A percentile compares a stretch with the other conserved stretches of the same genome.
These are phyloP conservation scores for Suhomyces faveliae DNA, from an alignment of 805 yeast species.

Conservation along the genomic window DNA sequence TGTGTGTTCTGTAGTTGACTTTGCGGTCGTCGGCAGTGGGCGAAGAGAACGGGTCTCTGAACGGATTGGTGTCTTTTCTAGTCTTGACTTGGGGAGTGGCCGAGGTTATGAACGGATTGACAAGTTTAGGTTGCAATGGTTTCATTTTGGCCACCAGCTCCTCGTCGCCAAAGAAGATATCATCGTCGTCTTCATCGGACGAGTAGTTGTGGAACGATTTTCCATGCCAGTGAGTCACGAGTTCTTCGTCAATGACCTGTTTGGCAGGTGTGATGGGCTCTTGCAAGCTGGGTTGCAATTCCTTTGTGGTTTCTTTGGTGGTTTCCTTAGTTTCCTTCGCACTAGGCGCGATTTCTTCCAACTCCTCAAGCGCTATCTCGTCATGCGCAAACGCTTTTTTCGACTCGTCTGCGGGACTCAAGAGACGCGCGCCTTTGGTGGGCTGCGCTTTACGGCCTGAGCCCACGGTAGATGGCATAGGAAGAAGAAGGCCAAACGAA, in stretches of 20 bases:
- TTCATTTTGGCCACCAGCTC: slow-evolving; percentile 13
- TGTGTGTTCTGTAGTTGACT: slow-evolving; percentile 20
- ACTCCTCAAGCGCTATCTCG: slow-evolving; percentile 28
- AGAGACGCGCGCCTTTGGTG: slow-evolving; percentile 5
- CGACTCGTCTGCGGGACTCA: slow-evolving; percentile 18
- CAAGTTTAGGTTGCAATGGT: slow-evolving; percentile 15
- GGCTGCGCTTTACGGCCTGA: slow-evolving; percentile 29
- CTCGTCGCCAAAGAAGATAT: neutral
- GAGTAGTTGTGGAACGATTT: slow-evolving; percentile 28
- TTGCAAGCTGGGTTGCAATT: neutral
- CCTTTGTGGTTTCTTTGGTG: neutral
- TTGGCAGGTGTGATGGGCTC: slow-evolving; percentile 28
- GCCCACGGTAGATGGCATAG: slow-evolving; percentile 39
- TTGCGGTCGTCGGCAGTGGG: slow-evolving; percentile 5
- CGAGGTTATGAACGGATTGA: slow-evolving; percentile 1
- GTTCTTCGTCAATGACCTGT: slow-evolving; percentile 33
- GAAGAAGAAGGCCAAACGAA: slow-evolving; percentile 30
- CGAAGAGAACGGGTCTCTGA: slow-evolving; percentile 9
- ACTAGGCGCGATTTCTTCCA: slow-evolving; percentile 10
- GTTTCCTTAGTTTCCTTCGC: too few relatives aligned
- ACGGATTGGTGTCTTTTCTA: neutral
- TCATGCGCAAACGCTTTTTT: slow-evolving; percentile 18
- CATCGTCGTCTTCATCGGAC: slow-evolving; percentile 21
- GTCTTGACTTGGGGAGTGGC: neutral
- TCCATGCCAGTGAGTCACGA: slow-evolving; percentile 39